Percentiles rank a stretch among this genome's conserved stretches.
Evolutionary conservation across 495 filamentous ascomycete genomes (phyloP).

Genomic region (Hypoxylon crocopeplum): DNA sequence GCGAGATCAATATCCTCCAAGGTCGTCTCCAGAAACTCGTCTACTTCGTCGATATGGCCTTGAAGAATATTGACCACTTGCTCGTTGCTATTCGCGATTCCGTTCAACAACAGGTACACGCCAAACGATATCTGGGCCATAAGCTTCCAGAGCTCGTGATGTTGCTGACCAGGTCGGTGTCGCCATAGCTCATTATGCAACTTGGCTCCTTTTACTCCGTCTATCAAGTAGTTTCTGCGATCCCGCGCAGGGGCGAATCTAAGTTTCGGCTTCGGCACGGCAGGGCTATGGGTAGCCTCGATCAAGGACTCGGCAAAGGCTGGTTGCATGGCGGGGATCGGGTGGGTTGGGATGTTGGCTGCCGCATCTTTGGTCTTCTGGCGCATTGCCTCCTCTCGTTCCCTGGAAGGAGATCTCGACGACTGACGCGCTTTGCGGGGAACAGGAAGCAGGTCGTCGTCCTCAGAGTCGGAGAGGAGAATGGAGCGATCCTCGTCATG

Average conservation of each 20-base stretch:
- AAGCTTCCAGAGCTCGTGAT: conserved; percentile 89
- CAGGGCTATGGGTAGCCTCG: conserved; percentile 65
- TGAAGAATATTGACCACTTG: conserved; percentile 91
- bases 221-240: conserved; percentile 72
- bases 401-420: conserved; percentile 18
- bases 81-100: conserved; percentile 83
- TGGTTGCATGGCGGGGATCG: conserved; percentile 83
- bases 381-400: conserved; percentile 31
- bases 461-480: conserved; percentile 42
- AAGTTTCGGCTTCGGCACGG: conserved; percentile 55
- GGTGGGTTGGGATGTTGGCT: conserved; percentile 66
- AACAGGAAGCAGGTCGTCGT: conserved; percentile 40
- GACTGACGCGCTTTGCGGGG: conserved; percentile 22
- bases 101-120: conserved; percentile 84
- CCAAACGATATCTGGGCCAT: conserved; percentile 94
- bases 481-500: conserved; percentile 42
- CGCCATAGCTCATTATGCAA: conserved; percentile 77
- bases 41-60: conserved; percentile 90
- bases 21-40: conserved; percentile 84
- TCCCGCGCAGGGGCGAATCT: conserved; percentile 67
- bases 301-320: conserved; percentile 92
- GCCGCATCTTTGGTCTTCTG: conserved; percentile 41
- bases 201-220: conserved; percentile 62
- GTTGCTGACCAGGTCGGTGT: conserved; percentile 65
- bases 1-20: conserved; percentile 88